These are phyloP conservation scores for Vitis hybrid DNA, from an alignment of 177 flowering plant genomes.

Conservation along the genomic window DNA sequence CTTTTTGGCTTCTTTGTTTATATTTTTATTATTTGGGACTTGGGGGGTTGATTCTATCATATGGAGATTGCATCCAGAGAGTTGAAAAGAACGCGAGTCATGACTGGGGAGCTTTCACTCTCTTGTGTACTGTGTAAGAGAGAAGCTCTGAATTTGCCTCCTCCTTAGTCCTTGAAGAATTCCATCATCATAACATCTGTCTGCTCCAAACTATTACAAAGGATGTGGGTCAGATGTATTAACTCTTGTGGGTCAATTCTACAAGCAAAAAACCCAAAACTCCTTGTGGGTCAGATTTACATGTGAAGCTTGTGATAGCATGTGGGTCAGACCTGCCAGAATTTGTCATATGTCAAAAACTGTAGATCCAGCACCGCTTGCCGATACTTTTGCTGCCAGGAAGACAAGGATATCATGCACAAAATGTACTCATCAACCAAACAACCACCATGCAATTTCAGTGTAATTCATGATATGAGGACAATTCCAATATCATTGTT, in stretches of 20 bases:
- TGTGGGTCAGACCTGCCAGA: conserved; percentile 11
- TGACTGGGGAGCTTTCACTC: conserved; percentile 2
- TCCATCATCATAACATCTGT: conserved; percentile 14
- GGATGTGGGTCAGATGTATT: conserved; percentile 9
- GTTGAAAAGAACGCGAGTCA: conserved; percentile 22
- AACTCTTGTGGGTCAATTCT: conserved; percentile 14
- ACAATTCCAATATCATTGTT: background rate
- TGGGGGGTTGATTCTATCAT: background rate
- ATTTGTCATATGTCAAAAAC: background rate
- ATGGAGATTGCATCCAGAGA: conserved; percentile 26
- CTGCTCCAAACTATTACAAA: conserved; percentile 12
- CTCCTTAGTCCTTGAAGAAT: background rate
- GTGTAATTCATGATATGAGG: conserved; percentile 3
- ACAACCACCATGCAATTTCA: background rate
- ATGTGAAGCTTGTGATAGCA: conserved; percentile 7
- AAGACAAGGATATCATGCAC: background rate
- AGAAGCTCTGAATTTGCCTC: conserved; percentile 6
- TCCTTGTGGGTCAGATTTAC: conserved; percentile 16
- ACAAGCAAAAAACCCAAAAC: background rate
- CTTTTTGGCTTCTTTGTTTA: background rate
- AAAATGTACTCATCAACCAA: background rate
- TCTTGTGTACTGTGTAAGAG: conserved; percentile 3
- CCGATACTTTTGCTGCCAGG: background rate
- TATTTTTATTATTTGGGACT: conserved; percentile 1
- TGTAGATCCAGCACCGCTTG: no score